These are phyloP conservation scores for Pleurotus djamor DNA, from an alignment of 768 basidiomycete species.

Conservation along the genomic window DNA sequence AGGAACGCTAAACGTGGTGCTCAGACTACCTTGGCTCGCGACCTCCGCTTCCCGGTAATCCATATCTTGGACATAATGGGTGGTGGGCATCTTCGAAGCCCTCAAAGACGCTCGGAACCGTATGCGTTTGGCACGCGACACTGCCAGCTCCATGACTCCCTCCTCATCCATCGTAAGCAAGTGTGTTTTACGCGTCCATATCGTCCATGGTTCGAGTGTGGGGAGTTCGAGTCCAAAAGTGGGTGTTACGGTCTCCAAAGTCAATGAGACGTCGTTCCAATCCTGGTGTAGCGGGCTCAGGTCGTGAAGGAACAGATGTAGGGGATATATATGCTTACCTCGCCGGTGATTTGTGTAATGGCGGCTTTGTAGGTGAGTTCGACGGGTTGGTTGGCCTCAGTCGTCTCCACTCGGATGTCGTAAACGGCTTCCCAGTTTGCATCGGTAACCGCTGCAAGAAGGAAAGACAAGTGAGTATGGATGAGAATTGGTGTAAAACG, in stretches of 20 bases:
- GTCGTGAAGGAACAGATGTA: neutral
- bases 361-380: conserved; percentile 35
- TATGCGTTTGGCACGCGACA: too few relatives aligned
- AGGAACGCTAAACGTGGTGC: conserved; percentile 38
- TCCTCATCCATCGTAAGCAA: neutral
- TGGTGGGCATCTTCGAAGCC: neutral
- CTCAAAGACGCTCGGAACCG: too few relatives aligned
- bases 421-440: conserved; percentile 35
- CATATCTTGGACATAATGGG: neutral
- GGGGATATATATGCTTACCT: conserved; percentile 19
- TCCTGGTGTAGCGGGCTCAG: conserved; percentile 6
- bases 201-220: neutral
- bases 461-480: neutral
- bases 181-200: neutral
- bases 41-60: neutral
- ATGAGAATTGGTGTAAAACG: neutral
- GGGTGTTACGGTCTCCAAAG: conserved; percentile 18
- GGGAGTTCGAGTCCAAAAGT: conserved; percentile 17
- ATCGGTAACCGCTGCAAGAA: neutral
- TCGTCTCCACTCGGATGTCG: conserved; percentile 35
- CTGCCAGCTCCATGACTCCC: neutral
- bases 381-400: conserved; percentile 26
- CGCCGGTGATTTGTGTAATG: conserved; percentile 36
- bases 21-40: conserved; percentile 21
- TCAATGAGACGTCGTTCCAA: conserved; percentile 17